These are phyloP conservation scores for Hymenoscyphus scutula DNA, from an alignment of 2,329 filamentous ascomycete species.

Conservation along the genomic window DNA sequence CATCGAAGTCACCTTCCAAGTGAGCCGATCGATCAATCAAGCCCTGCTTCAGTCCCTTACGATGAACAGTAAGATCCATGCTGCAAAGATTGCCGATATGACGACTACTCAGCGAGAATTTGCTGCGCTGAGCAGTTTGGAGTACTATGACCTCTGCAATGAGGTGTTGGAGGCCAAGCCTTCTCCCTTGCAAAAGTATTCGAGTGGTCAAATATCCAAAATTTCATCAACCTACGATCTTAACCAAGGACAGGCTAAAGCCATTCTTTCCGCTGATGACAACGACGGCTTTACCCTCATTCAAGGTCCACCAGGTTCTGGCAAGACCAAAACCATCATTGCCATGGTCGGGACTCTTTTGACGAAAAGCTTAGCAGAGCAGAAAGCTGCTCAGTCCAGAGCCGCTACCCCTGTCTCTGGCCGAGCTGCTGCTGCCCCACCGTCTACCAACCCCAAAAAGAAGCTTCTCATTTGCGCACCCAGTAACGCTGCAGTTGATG, in stretches of 20 bases:
- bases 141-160: constrained; percentile 94
- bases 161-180: constrained; percentile 89
- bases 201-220: constrained; percentile 66
- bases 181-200: constrained; percentile 81
- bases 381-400: constrained; percentile 22
- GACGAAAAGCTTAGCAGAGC: constrained; percentile 47
- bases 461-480: constrained; percentile 97
- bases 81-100: constrained; percentile 85
- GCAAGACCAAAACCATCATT: constrained; percentile 97
- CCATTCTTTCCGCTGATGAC: constrained; percentile 85
- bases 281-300: constrained; percentile 97
- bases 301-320: constrained; percentile 92
- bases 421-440: constrained; percentile 32
- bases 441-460: constrained; percentile 52
- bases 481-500: constrained; percentile 96
- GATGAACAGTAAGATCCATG: constrained; percentile 68
- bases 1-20: constrained; percentile 81
- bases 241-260: constrained; percentile 85
- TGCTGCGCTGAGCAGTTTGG: constrained; percentile 82
- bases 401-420: constrained; percentile 37
- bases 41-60: constrained; percentile 62
- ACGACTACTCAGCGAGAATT: constrained; percentile 95
- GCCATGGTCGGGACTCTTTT: constrained; percentile 90
- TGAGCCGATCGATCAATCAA: constrained; percentile 55
- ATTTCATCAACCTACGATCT: constrained; percentile 76